A percentile compares a stretch with the other conserved stretches of the same genome.
Conservation (phyloP, 31 red algal genomes). For the Odonthalia washingtoniensis region DNA sequence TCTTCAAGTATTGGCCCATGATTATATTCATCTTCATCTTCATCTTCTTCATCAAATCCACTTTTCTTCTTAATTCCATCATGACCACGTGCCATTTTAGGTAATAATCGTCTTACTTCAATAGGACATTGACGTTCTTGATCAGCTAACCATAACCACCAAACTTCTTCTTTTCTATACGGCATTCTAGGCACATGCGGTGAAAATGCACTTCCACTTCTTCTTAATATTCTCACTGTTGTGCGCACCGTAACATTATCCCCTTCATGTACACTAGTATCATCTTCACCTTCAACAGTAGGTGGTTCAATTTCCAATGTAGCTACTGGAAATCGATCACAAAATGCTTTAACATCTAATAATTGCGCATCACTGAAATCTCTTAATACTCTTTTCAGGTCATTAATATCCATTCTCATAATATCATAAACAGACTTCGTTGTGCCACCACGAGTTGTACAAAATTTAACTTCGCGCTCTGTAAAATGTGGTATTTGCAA, state of each 20-base stretch:
- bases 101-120: conserved; percentile 67
- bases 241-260: conserved; percentile 85
- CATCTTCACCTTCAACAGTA: conserved; percentile 84
- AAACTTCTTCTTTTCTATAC: conserved; percentile 75
- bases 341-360: conserved; percentile 87
- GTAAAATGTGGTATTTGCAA: conserved; percentile 94
- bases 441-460: conserved; percentile 44
- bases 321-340: conserved; percentile 67
- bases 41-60: background rate
- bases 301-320: conserved; percentile 73
- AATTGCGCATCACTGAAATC: conserved; percentile 65
- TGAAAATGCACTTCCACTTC: conserved; percentile 62
- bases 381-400: conserved; percentile 69
- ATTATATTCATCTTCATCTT: background rate
- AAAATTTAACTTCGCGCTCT: conserved; percentile 71
- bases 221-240: conserved; percentile 66
- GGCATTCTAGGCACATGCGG: conserved; percentile 72
- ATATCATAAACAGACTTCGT: conserved; percentile 71
- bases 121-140: conserved; percentile 61
- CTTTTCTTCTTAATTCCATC: conserved; percentile 36
- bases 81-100: conserved; percentile 62
- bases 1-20: background rate
- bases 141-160: conserved; percentile 91
- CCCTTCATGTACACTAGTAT: conserved; percentile 80
- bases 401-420: conserved; percentile 62